Evolutionary conservation across 2,329 filamentous ascomycete genomes (phyloP), one percentile per base, ranked within the genome.

Genomic region (Phaeomoniella chlamydospora): DNA sequence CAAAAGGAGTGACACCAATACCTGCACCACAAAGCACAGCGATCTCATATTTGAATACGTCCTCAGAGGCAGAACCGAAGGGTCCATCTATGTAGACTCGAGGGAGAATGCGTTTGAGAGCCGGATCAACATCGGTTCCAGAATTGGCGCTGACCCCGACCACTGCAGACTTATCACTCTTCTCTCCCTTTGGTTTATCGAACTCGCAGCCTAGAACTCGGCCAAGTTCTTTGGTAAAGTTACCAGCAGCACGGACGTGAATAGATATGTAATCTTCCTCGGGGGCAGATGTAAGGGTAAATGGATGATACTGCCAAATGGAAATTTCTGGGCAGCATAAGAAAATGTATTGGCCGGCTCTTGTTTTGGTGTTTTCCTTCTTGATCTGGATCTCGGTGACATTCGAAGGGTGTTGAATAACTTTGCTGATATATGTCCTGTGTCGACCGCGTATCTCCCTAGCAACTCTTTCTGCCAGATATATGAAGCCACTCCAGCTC

Each of bases 351-450:
- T 68, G 47, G 35, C 84, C 84, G 14, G 83, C 80, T 36, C 72
- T 70, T 3, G 81, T 85, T 65, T 79, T 85, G 31, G 82, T 87
- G 59, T 85, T 66, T 52, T 87, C 81, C 60, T 90, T 90, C 68
- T 88, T 87, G 63, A 92, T 86, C 62, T 90, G 84, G 41, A 92
- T 87, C 60, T 92, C 84, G 55, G 81, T 82, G 13, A 92, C 84
- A 50, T 86, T 85, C 64, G 80, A 85, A 5, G 83, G 83, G 56
- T 92, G 83, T 62, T 90, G 83, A 44, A 92, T 78, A 43, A 92
- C 84, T 62, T 90, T 90, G 44, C 80, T 85, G 41, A 92, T 81
- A 54, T 80, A 85, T 12, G 83, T 88, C 68, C 80, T 84, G 64
- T 88, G 81, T 16, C 77, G 72, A 32, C 83, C 83, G 36, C 83